A percentile compares a stretch with the other conserved stretches of the same genome.
These are phyloP conservation scores for Mortierella sp. DNA, from an alignment of 371 early-diverging fungal species.

Conservation along the genomic window DNA sequence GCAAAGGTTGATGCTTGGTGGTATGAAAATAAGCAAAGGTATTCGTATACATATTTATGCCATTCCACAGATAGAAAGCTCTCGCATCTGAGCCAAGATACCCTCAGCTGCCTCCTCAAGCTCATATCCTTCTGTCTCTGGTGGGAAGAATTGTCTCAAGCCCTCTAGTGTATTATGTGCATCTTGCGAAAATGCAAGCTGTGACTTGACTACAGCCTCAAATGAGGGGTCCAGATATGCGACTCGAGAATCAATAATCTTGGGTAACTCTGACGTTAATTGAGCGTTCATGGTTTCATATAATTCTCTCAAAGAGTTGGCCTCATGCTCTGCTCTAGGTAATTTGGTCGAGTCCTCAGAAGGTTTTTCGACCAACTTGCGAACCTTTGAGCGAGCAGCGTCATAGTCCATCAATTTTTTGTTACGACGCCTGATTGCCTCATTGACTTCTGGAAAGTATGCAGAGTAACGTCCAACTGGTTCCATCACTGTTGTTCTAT, in stretches of 20 bases:
- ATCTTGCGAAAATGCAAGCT: slow-evolving; percentile 85
- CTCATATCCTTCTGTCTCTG: slow-evolving; percentile 64
- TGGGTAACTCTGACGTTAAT: slow-evolving; percentile 89
- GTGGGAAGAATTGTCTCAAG: slow-evolving; percentile 65
- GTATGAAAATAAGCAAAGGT: not conserved
- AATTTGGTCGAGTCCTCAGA: slow-evolving; percentile 80
- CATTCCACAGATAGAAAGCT: slow-evolving; percentile 75
- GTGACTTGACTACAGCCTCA: slow-evolving; percentile 93
- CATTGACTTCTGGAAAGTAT: slow-evolving; percentile 94
- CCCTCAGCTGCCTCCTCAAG: slow-evolving; percentile 81
- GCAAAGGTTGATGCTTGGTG: not conserved
- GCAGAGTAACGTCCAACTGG: slow-evolving; percentile 88
- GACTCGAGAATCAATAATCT: slow-evolving; percentile 71
- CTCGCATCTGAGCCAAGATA: slow-evolving; percentile 89
- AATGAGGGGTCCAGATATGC: slow-evolving; percentile 72
- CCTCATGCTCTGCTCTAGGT: slow-evolving; percentile 80
- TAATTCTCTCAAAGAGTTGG: slow-evolving; percentile 77
- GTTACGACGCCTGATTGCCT: slow-evolving; percentile 88
- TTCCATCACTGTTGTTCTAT: slow-evolving; percentile 87
- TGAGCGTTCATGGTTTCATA: slow-evolving; percentile 88
- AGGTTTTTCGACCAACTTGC: slow-evolving; percentile 86
- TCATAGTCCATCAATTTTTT: slow-evolving; percentile 95
- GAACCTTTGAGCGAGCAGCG: slow-evolving; percentile 74
- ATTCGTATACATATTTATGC: slow-evolving; percentile 7
- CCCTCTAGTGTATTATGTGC: slow-evolving; percentile 79